Percentiles rank a stretch among this genome's conserved stretches.
These are phyloP conservation scores for Lagerstroemia speciosa DNA, from an alignment of 345 rosid genomes.

Conservation along the genomic window DNA sequence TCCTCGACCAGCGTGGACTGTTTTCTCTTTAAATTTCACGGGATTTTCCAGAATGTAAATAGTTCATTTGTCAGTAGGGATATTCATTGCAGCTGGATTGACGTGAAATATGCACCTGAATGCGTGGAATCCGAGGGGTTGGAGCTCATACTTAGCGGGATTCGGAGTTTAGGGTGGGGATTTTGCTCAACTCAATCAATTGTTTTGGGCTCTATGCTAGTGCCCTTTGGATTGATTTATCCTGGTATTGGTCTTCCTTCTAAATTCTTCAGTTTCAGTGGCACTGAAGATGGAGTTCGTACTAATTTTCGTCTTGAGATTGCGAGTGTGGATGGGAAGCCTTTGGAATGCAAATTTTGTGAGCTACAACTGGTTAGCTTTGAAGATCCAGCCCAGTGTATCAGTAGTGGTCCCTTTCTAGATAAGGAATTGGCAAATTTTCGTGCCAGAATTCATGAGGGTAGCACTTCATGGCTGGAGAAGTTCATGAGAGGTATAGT, in stretches of 20 bases:
- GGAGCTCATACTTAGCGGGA: slow-evolving; percentile 35
- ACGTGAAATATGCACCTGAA: slow-evolving; percentile 35
- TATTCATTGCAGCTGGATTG: slow-evolving; percentile 79
- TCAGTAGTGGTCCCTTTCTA: slow-evolving; percentile 7
- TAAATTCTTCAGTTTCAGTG: slow-evolving; percentile 11
- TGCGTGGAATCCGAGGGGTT: slow-evolving; percentile 15
- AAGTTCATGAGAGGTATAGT: slow-evolving; percentile 25
- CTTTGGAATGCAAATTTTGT: slow-evolving; percentile 68
- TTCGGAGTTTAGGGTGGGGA: slow-evolving; percentile 79
- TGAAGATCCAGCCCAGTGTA: slow-evolving; percentile 12
- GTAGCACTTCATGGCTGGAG: slow-evolving; percentile 19
- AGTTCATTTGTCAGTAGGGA: slow-evolving; percentile 49
- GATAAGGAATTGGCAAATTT: slow-evolving; percentile 16
- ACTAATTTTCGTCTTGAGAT: slow-evolving; percentile 61
- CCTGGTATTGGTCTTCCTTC: slow-evolving; percentile 47
- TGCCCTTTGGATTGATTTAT: slow-evolving; percentile 80
- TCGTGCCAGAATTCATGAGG: slow-evolving; percentile 13
- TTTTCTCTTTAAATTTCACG: slow-evolving; percentile 28
- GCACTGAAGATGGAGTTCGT: slow-evolving; percentile 12
- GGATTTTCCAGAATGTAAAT: slow-evolving; percentile 44
- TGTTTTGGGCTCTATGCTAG: slow-evolving; percentile 46
- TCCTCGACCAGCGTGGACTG: slow-evolving; percentile 25
- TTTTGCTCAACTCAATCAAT: slow-evolving; percentile 62
- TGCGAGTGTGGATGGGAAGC: slow-evolving; percentile 53
- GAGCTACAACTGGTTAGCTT: slow-evolving; percentile 47